Percentiles rank a stretch among this genome's conserved stretches.
Conservation (phyloP, 1,284 basidiomycete species). For the Ceratobasidium sp. region DNA sequence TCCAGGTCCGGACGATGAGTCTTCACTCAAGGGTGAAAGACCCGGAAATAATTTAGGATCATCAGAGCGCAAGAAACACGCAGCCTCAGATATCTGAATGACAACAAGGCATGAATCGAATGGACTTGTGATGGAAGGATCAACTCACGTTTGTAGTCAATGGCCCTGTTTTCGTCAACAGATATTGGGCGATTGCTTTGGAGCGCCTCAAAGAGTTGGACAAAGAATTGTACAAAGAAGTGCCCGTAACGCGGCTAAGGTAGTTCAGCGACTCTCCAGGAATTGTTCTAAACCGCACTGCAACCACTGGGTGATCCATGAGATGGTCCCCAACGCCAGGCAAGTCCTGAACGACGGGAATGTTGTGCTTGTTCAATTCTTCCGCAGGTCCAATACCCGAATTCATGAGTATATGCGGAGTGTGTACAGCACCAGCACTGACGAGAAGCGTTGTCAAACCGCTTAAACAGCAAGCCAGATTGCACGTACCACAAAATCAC, state of each 20-base stretch:
- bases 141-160: constrained; percentile 68
- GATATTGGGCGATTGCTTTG: constrained; percentile 62
- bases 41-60: constrained; percentile 54
- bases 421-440: constrained; percentile 64
- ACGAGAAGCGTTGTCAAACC: background rate
- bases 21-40: constrained; percentile 48
- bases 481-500: constrained; percentile 64
- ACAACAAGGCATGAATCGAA: constrained; percentile 46
- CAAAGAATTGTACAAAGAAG: background rate
- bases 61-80: constrained; percentile 56
- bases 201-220: constrained; percentile 58
- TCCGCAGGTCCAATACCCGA: constrained; percentile 75
- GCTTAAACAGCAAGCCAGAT: too few species aligned
- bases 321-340: constrained; percentile 70
- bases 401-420: constrained; percentile 66
- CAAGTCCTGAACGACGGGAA: constrained; percentile 68
- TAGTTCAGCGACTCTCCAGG: constrained; percentile 58
- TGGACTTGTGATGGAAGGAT: background rate
- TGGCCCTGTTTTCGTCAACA: constrained; percentile 63
- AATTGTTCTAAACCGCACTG: constrained; percentile 68
- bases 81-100: constrained; percentile 54
- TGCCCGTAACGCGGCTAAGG: constrained; percentile 54
- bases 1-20: constrained; percentile 53
- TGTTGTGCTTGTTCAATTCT: constrained; percentile 66
- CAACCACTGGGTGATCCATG: constrained; percentile 70